These are phyloP conservation scores for Kalanchoe fedtschenkoi DNA, from an alignment of 164 flowering plant species.

Conservation along the genomic window DNA sequence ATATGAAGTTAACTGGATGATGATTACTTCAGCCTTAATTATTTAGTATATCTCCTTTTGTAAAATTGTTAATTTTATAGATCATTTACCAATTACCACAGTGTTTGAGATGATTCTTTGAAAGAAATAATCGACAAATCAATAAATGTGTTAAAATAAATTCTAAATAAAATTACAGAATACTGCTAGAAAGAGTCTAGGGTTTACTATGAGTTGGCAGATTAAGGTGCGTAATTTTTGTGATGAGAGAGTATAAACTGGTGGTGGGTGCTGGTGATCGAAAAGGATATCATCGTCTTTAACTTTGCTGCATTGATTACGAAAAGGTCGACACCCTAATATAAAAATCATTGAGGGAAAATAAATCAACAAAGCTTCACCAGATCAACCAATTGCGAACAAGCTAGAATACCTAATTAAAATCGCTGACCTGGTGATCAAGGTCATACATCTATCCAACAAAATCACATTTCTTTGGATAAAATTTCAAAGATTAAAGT, in stretches of 20 bases:
- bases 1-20: too few relatives aligned
- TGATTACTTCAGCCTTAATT: too few relatives aligned
- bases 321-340: not conserved
- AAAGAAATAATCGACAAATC: too few relatives aligned
- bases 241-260: not conserved
- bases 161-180: too few relatives aligned
- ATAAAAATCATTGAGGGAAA: not conserved
- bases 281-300: not conserved
- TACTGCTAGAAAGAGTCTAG: too few relatives aligned
- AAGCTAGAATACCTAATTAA: conserved; percentile 1
- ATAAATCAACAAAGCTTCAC: not conserved
- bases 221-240: too few relatives aligned
- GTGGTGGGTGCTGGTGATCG: not conserved
- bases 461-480: not conserved
- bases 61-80: too few relatives aligned
- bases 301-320: not conserved
- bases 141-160: too few relatives aligned
- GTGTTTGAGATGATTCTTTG: too few relatives aligned
- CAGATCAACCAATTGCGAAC: not conserved
- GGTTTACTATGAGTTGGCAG: too few relatives aligned
- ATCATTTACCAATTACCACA: too few relatives aligned
- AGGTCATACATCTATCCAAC: not conserved
- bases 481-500: not conserved
- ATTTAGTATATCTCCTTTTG: too few relatives aligned
- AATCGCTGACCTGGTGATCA: conserved; percentile 3